Evolutionary conservation across 805 yeast species (phyloP).

Genomic region (Zygotorulaspora danielsina): DNA sequence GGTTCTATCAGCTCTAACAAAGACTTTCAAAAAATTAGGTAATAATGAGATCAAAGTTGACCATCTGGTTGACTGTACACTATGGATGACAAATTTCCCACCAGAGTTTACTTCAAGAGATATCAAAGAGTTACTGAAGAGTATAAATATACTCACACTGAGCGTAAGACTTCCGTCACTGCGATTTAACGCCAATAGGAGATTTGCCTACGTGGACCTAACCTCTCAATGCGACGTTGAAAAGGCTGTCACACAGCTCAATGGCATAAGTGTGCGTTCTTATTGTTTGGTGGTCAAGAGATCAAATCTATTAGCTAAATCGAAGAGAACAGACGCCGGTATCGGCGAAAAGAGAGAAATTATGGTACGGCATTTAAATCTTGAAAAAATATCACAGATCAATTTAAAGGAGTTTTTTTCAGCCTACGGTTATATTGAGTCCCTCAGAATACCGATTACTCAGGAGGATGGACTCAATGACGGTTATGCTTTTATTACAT

Average conservation of each 20-base stretch:
- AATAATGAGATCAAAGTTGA: constrained; percentile 44
- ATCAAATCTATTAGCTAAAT: constrained; percentile 52
- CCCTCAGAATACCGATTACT: constrained; percentile 34
- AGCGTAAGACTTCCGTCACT: constrained; percentile 64
- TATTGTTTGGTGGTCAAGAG: constrained; percentile 51
- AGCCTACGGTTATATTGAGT: constrained; percentile 51
- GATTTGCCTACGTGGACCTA: constrained; percentile 74
- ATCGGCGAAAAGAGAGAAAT: constrained; percentile 53
- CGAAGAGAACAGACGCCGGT: constrained; percentile 42
- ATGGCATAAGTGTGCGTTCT: constrained; percentile 40
- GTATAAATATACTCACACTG: constrained; percentile 38
- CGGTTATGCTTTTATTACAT: constrained; percentile 66
- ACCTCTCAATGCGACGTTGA: constrained; percentile 41
- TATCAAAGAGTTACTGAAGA: constrained; percentile 41
- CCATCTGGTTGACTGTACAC: constrained; percentile 45
- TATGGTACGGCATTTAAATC: constrained; percentile 50
- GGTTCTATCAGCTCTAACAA: constrained; percentile 57
- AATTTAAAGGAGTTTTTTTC: constrained; percentile 42
- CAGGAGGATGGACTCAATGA: constrained; percentile 39
- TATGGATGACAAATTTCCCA: constrained; percentile 76
- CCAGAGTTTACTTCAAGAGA: constrained; percentile 43
- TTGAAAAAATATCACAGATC: constrained; percentile 39
- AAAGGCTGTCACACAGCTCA: constrained; percentile 39
- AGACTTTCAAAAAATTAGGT: constrained; percentile 46
- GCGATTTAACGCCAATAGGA: constrained; percentile 47